Percentiles rank a stretch among this genome's conserved stretches.
phyloP scores from a whole-genome alignment of 164 flowering plant species.

The Paratinospora sagittata region DNA sequence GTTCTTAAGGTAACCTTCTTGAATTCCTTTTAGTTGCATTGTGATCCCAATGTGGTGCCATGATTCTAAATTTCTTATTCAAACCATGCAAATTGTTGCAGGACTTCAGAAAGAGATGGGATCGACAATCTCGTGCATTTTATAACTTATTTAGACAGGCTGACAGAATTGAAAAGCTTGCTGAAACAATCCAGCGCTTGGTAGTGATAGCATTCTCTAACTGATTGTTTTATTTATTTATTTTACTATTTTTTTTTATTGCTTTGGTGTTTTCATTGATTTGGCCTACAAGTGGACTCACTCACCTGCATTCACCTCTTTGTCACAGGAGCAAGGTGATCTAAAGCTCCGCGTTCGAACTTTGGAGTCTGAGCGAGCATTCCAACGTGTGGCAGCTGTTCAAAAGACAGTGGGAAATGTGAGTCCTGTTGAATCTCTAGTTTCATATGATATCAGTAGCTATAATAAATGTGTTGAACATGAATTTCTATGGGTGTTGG shows the following conservation, averaged over 20 bases:
- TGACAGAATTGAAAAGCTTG: constrained; percentile 87
- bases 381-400: constrained; percentile 88
- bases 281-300: not conserved
- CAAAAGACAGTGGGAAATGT: constrained; percentile 88
- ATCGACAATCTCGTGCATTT: constrained; percentile 79
- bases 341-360: constrained; percentile 89
- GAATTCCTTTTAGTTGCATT: constrained; percentile 3
- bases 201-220: constrained; percentile 28
- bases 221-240: too few species aligned
- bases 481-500: too few species aligned
- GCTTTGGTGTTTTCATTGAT: not conserved
- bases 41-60: not conserved
- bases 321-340: constrained; percentile 91
- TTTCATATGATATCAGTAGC: not conserved
- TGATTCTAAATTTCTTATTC: not conserved
- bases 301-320: constrained; percentile 6
- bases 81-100: constrained; percentile 28
- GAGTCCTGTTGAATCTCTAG: constrained; percentile 23
- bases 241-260: not conserved
- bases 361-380: constrained; percentile 92
- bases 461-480: not conserved
- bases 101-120: constrained; percentile 90
- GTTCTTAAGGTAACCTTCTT: constrained; percentile 54
- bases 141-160: constrained; percentile 95
- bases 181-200: constrained; percentile 77